Evolutionary conservation across 2,329 filamentous ascomycete genomes (phyloP).

Genomic region (Rugonectria rugulosa): DNA sequence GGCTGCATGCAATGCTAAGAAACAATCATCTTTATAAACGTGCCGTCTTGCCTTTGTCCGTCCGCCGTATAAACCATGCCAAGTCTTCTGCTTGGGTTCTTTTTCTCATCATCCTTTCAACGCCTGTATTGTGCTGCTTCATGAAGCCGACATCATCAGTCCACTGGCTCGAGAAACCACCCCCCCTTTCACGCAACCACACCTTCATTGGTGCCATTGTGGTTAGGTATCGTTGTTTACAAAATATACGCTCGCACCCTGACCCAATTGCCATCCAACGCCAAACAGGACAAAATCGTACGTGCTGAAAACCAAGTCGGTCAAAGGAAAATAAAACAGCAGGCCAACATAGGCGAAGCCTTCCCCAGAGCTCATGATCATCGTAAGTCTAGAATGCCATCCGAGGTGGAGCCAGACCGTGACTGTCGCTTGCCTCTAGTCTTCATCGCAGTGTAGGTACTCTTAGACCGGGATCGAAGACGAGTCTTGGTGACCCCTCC

Average conservation of each 20-base stretch:
- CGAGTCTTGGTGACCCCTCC: constrained; percentile 18
- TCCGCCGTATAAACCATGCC: constrained; percentile 6
- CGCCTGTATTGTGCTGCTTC: constrained; percentile 20
- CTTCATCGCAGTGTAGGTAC: constrained; percentile 22
- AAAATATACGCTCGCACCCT: constrained; percentile 24
- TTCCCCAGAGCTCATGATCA: constrained; percentile 31
- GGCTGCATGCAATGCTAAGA: constrained; percentile 5
- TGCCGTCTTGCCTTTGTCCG: neutral
- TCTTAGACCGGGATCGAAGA: constrained; percentile 10
- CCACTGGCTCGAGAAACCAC: neutral
- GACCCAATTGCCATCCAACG: constrained; percentile 36
- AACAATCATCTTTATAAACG: constrained; percentile 7
- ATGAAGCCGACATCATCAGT: constrained; percentile 27
- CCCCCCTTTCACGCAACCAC: constrained; percentile 16
- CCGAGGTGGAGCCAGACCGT: constrained; percentile 19
- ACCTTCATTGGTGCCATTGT: constrained; percentile 9
- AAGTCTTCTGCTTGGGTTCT: constrained; percentile 4
- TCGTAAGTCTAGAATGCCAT: constrained; percentile 30
- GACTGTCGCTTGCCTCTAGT: constrained; percentile 26
- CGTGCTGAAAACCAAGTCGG: constrained; percentile 8
- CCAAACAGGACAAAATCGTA: constrained; percentile 22
- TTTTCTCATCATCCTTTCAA: constrained; percentile 30
- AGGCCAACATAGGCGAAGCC: constrained; percentile 16
- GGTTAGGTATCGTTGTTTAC: constrained; percentile 20
- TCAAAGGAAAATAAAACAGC: constrained; percentile 3